Conservation (phyloP, 2,329 filamentous ascomycete genomes). For the Seiridium unicorne region DNA sequence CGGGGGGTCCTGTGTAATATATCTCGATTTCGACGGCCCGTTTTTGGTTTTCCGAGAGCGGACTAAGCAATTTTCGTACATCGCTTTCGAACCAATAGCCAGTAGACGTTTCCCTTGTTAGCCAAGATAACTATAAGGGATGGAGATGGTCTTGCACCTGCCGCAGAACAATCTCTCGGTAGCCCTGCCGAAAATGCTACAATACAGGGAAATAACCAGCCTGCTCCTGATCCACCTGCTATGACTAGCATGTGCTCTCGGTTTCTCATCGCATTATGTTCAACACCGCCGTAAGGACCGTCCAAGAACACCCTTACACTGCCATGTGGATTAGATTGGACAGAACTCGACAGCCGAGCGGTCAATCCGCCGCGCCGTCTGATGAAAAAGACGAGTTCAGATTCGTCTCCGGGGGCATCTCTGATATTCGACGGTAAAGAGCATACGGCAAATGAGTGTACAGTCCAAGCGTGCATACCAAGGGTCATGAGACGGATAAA, state of each 20-base stretch:
- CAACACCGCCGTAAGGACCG: constrained; percentile 20
- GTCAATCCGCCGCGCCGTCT: constrained; percentile 49
- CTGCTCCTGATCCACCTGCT: not conserved
- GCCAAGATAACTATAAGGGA: not conserved
- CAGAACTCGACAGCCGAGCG: not conserved
- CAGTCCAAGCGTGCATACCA: constrained; percentile 40
- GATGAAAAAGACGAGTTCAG: constrained; percentile 52
- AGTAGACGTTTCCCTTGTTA: not conserved
- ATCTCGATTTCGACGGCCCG: not conserved
- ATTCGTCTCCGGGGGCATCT: constrained; percentile 13
- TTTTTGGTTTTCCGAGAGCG: not conserved
- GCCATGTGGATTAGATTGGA: constrained; percentile 10
- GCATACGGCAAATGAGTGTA: constrained; percentile 56
- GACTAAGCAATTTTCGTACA: not conserved
- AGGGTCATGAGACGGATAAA: constrained; percentile 51
- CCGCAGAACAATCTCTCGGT: no score
- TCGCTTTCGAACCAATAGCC: not conserved
- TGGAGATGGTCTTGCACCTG: not conserved
- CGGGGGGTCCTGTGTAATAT: not conserved
- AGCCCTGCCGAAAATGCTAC: not conserved
- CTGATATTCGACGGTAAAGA: constrained; percentile 36
- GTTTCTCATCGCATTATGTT: not conserved
- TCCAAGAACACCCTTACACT: constrained; percentile 36
- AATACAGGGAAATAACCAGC: not conserved
- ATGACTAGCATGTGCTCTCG: not conserved